Evolutionary conservation across 1,139 yeast genomes (phyloP).

Genomic region (Taphrina pruni): DNA sequence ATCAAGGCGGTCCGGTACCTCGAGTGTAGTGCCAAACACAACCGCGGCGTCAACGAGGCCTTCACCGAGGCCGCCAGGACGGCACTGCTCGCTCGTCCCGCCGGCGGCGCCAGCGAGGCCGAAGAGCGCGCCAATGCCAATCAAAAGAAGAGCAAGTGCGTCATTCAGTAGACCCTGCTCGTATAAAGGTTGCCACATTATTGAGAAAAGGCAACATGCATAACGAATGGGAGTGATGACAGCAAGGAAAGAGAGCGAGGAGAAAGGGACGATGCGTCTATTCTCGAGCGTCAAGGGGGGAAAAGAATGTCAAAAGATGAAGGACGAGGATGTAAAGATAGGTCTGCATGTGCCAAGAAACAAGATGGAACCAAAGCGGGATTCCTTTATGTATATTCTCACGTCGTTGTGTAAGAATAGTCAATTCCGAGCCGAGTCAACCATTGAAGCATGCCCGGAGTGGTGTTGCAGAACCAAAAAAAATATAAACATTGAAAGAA

Average conservation of each 20-base stretch:
- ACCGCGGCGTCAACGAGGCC: slow-evolving; percentile 95
- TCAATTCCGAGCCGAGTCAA: not conserved
- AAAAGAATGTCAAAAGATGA: not conserved
- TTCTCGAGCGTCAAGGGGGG: not conserved
- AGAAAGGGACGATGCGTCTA: not conserved
- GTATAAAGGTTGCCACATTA: not conserved
- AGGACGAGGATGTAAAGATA: slow-evolving; percentile 3
- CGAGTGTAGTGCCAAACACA: slow-evolving; percentile 92
- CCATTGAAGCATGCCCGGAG: not conserved
- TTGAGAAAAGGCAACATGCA: too few relatives aligned
- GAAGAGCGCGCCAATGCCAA: slow-evolving; percentile 46
- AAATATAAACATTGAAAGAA: slow-evolving; percentile 14
- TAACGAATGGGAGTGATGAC: not conserved
- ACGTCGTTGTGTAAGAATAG: not conserved
- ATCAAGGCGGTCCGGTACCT: slow-evolving; percentile 55
- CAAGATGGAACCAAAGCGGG: not conserved
- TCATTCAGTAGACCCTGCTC: slow-evolving; percentile 4
- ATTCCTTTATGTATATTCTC: too few relatives aligned
- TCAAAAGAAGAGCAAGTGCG: slow-evolving; percentile 24
- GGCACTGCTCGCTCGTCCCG: slow-evolving; percentile 87
- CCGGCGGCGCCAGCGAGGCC: slow-evolving; percentile 67
- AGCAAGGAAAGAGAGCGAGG: not conserved
- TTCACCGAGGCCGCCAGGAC: slow-evolving; percentile 97
- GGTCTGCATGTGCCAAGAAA: not conserved
- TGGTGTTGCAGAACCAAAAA: not conserved